phyloP scores from a whole-genome alignment of 2,329 filamentous ascomycete species.

The Pseudocercospora fuligena region DNA sequence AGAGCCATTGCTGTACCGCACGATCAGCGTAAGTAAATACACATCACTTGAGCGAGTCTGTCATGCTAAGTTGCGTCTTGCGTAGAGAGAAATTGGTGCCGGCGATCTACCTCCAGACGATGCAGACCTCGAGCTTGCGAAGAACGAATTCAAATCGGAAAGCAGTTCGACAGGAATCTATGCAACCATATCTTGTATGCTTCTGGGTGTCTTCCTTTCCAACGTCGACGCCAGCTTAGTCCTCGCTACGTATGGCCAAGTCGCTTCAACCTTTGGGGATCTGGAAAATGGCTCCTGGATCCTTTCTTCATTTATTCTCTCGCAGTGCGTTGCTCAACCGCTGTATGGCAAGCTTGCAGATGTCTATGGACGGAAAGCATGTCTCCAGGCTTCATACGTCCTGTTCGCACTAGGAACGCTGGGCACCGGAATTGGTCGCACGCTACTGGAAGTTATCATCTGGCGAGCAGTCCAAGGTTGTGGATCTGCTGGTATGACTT shows the following conservation, averaged over 20 bases:
- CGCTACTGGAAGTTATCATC: conserved; percentile 48
- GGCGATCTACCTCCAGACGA: conserved; percentile 31
- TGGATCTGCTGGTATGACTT: conserved; percentile 52
- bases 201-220: conserved; percentile 66
- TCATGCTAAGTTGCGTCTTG: background rate
- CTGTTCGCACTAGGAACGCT: conserved; percentile 50
- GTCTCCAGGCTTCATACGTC: conserved; percentile 47
- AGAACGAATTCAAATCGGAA: conserved; percentile 16
- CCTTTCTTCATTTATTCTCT: conserved; percentile 50
- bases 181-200: conserved; percentile 38
- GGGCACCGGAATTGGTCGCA: conserved; percentile 44
- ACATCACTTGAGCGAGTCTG: background rate
- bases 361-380: conserved; percentile 50
- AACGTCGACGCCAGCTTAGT: conserved; percentile 69
- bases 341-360: conserved; percentile 53
- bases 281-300: conserved; percentile 51
- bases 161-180: conserved; percentile 27
- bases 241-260: conserved; percentile 66
- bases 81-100: conserved; percentile 26
- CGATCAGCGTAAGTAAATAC: conserved; percentile 26
- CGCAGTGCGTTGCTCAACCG: conserved; percentile 48
- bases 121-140: conserved; percentile 29
- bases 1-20: conserved; percentile 26
- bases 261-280: conserved; percentile 53
- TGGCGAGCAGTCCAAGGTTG: conserved; percentile 49